Conservation (phyloP, 176 grass and related monocot genomes). For the Oryza nivara region DNA sequence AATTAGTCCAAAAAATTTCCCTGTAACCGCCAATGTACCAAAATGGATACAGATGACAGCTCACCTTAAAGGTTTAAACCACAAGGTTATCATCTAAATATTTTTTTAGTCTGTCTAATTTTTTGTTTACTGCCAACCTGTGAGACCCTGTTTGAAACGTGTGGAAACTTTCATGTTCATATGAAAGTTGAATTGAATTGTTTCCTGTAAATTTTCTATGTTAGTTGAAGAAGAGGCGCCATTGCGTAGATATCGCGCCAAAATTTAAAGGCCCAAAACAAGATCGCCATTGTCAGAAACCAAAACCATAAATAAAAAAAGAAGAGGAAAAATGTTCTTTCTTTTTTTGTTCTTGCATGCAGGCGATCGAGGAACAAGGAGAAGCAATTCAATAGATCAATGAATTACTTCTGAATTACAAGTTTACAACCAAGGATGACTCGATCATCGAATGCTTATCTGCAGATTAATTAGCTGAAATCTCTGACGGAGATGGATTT, state of each 20-base stretch:
- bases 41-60: not conserved
- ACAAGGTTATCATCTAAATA: not conserved
- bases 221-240: slow-evolving; percentile 18
- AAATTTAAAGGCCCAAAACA: not conserved
- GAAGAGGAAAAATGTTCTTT: not conserved
- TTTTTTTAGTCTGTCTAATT: not conserved
- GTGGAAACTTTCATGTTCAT: not conserved
- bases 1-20: not conserved
- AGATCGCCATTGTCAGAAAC: not conserved
- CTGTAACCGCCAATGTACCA: not conserved
- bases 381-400: not conserved
- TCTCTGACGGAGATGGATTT: not conserved
- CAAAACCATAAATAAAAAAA: not conserved
- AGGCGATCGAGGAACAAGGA: not conserved
- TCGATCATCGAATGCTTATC: too few species aligned
- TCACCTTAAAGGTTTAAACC: not conserved
- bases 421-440: too few species aligned
- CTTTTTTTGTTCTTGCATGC: not conserved
- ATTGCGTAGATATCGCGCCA: slow-evolving; percentile 24
- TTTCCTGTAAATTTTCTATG: not conserved
- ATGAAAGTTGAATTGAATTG: not conserved
- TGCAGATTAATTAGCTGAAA: not conserved
- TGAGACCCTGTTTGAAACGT: not conserved
- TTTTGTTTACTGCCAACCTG: not conserved
- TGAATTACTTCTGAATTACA: not conserved